Percentiles rank a stretch among this genome's conserved stretches.
phyloP scores from a whole-genome alignment of 2,329 filamentous ascomycete genomes.

The Colletotrichum sublineola region DNA sequence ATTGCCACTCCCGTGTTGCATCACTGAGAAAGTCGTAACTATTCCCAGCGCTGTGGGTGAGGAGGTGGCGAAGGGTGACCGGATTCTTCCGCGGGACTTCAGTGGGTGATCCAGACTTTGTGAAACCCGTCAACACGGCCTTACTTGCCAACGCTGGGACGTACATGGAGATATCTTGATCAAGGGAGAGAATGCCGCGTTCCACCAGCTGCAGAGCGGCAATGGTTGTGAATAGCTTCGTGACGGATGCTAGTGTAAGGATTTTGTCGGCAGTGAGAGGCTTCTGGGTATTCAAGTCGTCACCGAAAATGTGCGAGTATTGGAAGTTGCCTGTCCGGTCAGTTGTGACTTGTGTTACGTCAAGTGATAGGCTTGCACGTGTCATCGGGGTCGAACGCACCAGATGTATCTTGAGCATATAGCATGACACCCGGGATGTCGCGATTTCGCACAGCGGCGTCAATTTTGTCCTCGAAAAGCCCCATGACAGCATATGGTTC shows the following conservation, averaged over 20 bases:
- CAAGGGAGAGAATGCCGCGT: slow-evolving; percentile 60
- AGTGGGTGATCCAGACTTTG: slow-evolving; percentile 54
- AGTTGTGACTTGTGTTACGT: background rate
- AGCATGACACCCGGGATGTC: slow-evolving; percentile 39
- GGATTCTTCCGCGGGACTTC: slow-evolving; percentile 50
- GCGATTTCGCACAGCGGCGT: slow-evolving; percentile 30
- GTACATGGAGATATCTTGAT: slow-evolving; percentile 58
- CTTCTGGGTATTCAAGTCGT: slow-evolving; percentile 43
- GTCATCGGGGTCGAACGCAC: slow-evolving; percentile 18
- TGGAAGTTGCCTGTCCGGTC: slow-evolving; percentile 14
- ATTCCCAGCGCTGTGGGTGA: slow-evolving; percentile 65
- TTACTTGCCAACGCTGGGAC: slow-evolving; percentile 63
- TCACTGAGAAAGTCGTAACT: slow-evolving; percentile 59
- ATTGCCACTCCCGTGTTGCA: slow-evolving; percentile 47
- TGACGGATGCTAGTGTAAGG: slow-evolving; percentile 54
- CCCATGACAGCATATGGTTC: slow-evolving; percentile 13
- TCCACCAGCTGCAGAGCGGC: slow-evolving; percentile 69
- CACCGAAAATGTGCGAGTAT: slow-evolving; percentile 31
- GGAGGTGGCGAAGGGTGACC: slow-evolving; percentile 65
- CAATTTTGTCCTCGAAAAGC: slow-evolving; percentile 33
- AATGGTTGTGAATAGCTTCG: slow-evolving; percentile 64
- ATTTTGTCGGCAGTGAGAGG: slow-evolving; percentile 55
- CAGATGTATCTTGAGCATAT: slow-evolving; percentile 33
- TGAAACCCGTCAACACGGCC: slow-evolving; percentile 62
- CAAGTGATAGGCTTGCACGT: background rate